Evolutionary conservation across 768 basidiomycete genomes (phyloP).

Genomic region (Russula sp.): DNA sequence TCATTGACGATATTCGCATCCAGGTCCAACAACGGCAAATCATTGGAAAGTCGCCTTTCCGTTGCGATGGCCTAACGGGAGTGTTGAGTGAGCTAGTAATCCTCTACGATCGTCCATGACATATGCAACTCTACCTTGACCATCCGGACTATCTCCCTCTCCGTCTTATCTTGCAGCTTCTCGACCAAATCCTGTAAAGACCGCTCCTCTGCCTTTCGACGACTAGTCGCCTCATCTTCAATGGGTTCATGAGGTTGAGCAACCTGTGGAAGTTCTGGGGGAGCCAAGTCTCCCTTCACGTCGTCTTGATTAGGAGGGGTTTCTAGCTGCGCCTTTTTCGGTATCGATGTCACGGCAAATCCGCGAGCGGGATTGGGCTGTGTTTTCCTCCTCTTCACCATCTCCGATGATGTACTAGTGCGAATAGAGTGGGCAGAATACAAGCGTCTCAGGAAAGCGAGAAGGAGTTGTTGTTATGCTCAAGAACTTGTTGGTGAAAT

Average conservation of each 20-base stretch:
- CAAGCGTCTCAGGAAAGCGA: background rate
- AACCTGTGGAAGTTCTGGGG: background rate
- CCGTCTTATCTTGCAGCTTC: constrained; percentile 78
- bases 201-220: constrained; percentile 44
- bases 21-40: constrained; percentile 56
- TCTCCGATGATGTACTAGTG: constrained; percentile 29
- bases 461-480: background rate
- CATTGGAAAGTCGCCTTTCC: constrained; percentile 68
- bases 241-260: background rate
- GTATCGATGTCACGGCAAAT: constrained; percentile 77
- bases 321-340: constrained; percentile 55
- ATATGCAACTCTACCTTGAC: constrained; percentile 50
- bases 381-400: constrained; percentile 85
- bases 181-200: constrained; percentile 71
- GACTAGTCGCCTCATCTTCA: constrained; percentile 29
- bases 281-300: constrained; percentile 7
- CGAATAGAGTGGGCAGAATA: constrained; percentile 15
- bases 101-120: background rate
- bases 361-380: constrained; percentile 72
- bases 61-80: constrained; percentile 65
- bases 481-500: background rate
- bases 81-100: background rate
- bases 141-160: constrained; percentile 71
- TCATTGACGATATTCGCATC: constrained; percentile 52
- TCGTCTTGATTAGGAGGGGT: constrained; percentile 23